A percentile compares a stretch with the other conserved stretches of the same genome.
Conservation (phyloP, 2,329 filamentous ascomycete genomes). For the Didymella pomorum region DNA sequence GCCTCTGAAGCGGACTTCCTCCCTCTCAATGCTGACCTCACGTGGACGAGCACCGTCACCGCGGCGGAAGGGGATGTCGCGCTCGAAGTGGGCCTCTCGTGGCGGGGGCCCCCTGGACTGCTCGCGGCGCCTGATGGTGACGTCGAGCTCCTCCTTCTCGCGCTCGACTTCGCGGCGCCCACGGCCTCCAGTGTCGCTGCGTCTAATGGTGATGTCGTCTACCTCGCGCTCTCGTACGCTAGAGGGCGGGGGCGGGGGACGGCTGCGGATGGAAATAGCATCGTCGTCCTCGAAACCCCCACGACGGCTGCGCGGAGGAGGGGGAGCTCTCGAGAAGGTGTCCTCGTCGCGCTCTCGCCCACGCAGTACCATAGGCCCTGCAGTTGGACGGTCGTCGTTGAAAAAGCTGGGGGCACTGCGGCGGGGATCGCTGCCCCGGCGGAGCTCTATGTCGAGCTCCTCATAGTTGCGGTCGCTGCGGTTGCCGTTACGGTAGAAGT, state of each 20-base stretch:
- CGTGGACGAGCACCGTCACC: slow-evolving; percentile 52
- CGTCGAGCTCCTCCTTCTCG: slow-evolving; percentile 44
- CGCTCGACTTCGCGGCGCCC: slow-evolving; percentile 44
- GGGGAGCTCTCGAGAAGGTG: slow-evolving; percentile 41
- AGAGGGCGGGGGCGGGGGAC: slow-evolving; percentile 38
- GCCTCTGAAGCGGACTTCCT: slow-evolving; percentile 58
- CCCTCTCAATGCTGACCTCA: slow-evolving; percentile 50
- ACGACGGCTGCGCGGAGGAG: slow-evolving; percentile 41
- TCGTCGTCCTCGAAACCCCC: slow-evolving; percentile 53
- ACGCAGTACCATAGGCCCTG: slow-evolving; percentile 57
- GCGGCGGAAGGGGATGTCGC: slow-evolving; percentile 55
- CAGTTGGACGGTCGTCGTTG: slow-evolving; percentile 56
- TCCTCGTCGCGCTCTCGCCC: slow-evolving; percentile 54
- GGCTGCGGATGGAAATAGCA: slow-evolving; percentile 45
- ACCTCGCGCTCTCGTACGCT: slow-evolving; percentile 41
- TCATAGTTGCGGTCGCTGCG: slow-evolving; percentile 57
- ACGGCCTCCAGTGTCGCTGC: slow-evolving; percentile 45
- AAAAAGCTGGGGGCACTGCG: slow-evolving; percentile 59
- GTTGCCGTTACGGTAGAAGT: slow-evolving; percentile 56
- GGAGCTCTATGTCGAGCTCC: slow-evolving; percentile 60
- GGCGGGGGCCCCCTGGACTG: slow-evolving; percentile 45
- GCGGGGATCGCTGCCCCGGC: slow-evolving; percentile 48
- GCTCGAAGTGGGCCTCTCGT: slow-evolving; percentile 46
- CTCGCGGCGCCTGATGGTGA: slow-evolving; percentile 47
- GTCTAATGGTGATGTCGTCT: slow-evolving; percentile 53